These are phyloP conservation scores for Sextonia rubra DNA, from an alignment of 164 flowering plant genomes.

Conservation along the genomic window DNA sequence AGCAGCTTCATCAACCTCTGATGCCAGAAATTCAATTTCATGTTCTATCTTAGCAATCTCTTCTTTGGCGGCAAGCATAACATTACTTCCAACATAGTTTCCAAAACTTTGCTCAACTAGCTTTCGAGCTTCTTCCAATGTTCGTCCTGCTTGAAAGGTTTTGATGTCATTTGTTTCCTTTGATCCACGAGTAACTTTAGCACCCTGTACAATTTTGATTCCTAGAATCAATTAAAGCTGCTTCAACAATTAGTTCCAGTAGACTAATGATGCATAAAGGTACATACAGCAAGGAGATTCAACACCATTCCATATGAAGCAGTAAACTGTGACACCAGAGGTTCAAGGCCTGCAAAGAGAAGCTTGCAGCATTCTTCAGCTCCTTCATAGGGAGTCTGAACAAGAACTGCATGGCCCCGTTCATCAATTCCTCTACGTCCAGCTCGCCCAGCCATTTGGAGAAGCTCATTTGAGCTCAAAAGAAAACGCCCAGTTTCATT, in stretches of 20 bases:
- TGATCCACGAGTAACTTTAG: slow-evolving; percentile 54
- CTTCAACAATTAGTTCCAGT: background rate
- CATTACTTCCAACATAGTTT: slow-evolving; percentile 93
- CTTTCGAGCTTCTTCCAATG: slow-evolving; percentile 91
- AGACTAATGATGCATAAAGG: slow-evolving; percentile 9
- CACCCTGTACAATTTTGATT: slow-evolving; percentile 40
- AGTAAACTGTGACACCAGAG: slow-evolving; percentile 93
- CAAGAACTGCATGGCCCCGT: slow-evolving; percentile 77
- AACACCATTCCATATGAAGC: slow-evolving; percentile 99
- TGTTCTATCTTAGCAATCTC: slow-evolving; percentile 65
- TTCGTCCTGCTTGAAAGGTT: slow-evolving; percentile 53
- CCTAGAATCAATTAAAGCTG: background rate
- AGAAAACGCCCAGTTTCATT: slow-evolving; percentile 57
- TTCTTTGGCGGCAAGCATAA: slow-evolving; percentile 87
- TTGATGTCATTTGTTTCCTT: slow-evolving; percentile 42
- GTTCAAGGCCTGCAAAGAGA: slow-evolving; percentile 82
- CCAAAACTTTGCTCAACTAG: slow-evolving; percentile 95
- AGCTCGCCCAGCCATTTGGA: slow-evolving; percentile 99
- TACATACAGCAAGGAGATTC: slow-evolving; percentile 78
- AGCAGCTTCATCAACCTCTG: slow-evolving; percentile 72
- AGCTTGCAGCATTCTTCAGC: slow-evolving; percentile 93
- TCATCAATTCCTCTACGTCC: slow-evolving; percentile 95
- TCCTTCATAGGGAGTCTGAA: slow-evolving; percentile 90
- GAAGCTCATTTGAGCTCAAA: slow-evolving; percentile 75
- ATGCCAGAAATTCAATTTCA: slow-evolving; percentile 59